Conservation (phyloP, 345 rosid species). For the Passiflora organensis region DNA sequence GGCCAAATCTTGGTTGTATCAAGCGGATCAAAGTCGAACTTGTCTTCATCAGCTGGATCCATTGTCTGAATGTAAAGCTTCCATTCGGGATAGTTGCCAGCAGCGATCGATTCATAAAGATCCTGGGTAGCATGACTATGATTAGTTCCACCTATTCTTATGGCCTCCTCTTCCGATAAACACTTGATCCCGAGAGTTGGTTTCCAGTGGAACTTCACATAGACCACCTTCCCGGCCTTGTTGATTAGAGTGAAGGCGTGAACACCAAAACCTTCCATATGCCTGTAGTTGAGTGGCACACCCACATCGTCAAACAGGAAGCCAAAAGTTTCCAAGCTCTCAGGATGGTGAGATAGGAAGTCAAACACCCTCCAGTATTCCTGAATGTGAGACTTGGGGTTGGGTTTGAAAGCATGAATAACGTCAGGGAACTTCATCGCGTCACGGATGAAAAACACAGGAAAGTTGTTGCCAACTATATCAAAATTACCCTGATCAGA, state of each 20-base stretch:
- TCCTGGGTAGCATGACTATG: slow-evolving; percentile 32
- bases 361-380: slow-evolving; percentile 28
- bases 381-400: slow-evolving; percentile 26
- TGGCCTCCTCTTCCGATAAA: slow-evolving; percentile 23
- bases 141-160: slow-evolving; percentile 26
- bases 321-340: slow-evolving; percentile 24
- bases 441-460: slow-evolving; percentile 25
- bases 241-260: slow-evolving; percentile 22
- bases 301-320: slow-evolving; percentile 26
- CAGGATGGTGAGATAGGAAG: slow-evolving; percentile 28
- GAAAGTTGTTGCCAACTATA: slow-evolving; percentile 28
- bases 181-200: slow-evolving; percentile 28
- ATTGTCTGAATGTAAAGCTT: slow-evolving; percentile 29
- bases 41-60: slow-evolving; percentile 24
- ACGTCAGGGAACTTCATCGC: slow-evolving; percentile 27
- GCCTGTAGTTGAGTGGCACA: slow-evolving; percentile 28
- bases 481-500: slow-evolving; percentile 25
- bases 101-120: slow-evolving; percentile 25
- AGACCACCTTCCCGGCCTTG: slow-evolving; percentile 18
- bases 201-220: slow-evolving; percentile 31
- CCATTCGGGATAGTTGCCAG: slow-evolving; percentile 31
- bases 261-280: slow-evolving; percentile 30
- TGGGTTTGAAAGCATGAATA: slow-evolving; percentile 28
- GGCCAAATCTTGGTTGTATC: slow-evolving; percentile 33
- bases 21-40: slow-evolving; percentile 26